A percentile compares a stretch with the other conserved stretches of the same genome.
These are phyloP conservation scores for Diutina pseudorugosa DNA, from an alignment of 1,139 yeast genomes.

Conservation along the genomic window DNA sequence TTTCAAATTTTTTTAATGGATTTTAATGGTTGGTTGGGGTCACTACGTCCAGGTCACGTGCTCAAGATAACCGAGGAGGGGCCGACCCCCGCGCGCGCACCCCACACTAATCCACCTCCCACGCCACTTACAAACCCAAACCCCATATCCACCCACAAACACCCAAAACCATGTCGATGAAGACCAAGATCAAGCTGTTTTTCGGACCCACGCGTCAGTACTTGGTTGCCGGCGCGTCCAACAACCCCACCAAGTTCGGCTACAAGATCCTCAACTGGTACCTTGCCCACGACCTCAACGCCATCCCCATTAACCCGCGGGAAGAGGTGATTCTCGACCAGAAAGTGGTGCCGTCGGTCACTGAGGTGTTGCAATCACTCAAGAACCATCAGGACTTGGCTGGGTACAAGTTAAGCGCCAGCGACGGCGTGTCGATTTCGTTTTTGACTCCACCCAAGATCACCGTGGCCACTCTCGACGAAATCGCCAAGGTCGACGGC, in stretches of 20 bases:
- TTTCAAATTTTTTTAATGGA: too few species aligned
- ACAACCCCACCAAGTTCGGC: conserved; percentile 57
- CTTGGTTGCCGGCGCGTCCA: conserved; percentile 67
- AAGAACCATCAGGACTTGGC: conserved; percentile 15
- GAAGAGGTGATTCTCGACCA: conserved; percentile 33
- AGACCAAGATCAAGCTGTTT: conserved; percentile 28
- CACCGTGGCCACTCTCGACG: conserved; percentile 35
- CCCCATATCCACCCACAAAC: background rate
- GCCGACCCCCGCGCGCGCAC: background rate
- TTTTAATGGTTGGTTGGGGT: too few species aligned
- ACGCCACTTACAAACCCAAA: background rate
- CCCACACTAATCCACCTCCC: background rate
- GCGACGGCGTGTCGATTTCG: conserved; percentile 40
- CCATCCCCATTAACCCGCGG: conserved; percentile 55
- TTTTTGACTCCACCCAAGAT: conserved; percentile 67
- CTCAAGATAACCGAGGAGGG: too few species aligned
- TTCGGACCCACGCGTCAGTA: conserved; percentile 42
- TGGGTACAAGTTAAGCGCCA: conserved; percentile 15
- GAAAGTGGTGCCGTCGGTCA: conserved; percentile 24
- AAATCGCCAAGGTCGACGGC: conserved; percentile 20
- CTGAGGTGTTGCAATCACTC: conserved; percentile 18
- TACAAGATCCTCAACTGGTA: conserved; percentile 65
- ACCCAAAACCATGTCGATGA: conserved; percentile 23
- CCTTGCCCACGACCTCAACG: conserved; percentile 41
- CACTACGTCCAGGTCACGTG: too few species aligned